A percentile compares a stretch with the other conserved stretches of the same genome.
Evolutionary conservation across 345 rosid species (phyloP).

Genomic region (Eucalyptus caleyi): DNA sequence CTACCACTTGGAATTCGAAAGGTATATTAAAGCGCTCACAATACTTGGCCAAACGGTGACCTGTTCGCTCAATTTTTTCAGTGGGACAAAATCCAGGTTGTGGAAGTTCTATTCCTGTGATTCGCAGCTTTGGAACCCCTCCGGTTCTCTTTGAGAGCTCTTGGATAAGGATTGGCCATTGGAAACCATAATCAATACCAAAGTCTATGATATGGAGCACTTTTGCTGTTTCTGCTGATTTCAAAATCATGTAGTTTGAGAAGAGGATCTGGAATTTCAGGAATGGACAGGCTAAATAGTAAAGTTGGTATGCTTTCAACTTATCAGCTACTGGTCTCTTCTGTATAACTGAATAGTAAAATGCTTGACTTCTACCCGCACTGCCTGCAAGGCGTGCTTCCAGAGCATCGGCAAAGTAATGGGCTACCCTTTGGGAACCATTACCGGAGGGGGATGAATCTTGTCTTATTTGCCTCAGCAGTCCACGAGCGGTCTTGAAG

Average conservation of each 20-base stretch:
- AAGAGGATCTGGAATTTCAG: slow-evolving; percentile 8
- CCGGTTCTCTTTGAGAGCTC: slow-evolving; percentile 5
- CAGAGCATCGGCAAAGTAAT: slow-evolving; percentile 28
- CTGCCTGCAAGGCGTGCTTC: slow-evolving; percentile 9
- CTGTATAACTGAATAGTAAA: neutral
- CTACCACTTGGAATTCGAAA: slow-evolving; percentile 55
- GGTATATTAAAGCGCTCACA: slow-evolving; percentile 65
- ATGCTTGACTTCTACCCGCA: neutral
- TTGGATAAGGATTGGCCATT: slow-evolving; percentile 41
- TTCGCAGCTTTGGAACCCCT: slow-evolving; percentile 39
- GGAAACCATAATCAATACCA: slow-evolving; percentile 36
- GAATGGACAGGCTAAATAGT: slow-evolving; percentile 17
- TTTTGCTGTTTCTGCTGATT: slow-evolving; percentile 11
- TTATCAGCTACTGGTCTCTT: slow-evolving; percentile 20
- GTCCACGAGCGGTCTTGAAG: slow-evolving; percentile 4
- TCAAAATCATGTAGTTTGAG: slow-evolving; percentile 15
- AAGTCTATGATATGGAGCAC: slow-evolving; percentile 39
- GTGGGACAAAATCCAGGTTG: slow-evolving; percentile 15
- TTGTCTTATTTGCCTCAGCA: slow-evolving; percentile 19
- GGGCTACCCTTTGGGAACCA: slow-evolving; percentile 20
- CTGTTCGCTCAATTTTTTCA: slow-evolving; percentile 33
- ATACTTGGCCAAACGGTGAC: slow-evolving; percentile 52
- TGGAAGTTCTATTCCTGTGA: slow-evolving; percentile 20
- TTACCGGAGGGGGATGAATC: slow-evolving; percentile 19
- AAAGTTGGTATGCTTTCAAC: slow-evolving; percentile 25